Evolutionary conservation across 441 rosid species (phyloP).

Genomic region (Gossypium lobatum): DNA sequence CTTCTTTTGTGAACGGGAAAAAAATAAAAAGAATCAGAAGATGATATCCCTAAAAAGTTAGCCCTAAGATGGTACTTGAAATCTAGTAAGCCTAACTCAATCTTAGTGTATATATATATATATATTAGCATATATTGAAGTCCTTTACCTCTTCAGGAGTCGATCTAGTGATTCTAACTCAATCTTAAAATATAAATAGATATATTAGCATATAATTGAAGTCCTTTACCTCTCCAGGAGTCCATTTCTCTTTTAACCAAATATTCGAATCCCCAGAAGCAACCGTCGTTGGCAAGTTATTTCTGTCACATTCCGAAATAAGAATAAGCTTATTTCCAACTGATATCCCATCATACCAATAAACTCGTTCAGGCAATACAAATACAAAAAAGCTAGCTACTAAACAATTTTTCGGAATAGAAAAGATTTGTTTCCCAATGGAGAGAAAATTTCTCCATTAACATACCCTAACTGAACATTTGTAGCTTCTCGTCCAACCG

Average conservation of each 20-base stretch:
- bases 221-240: constrained; percentile 69
- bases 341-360: background rate
- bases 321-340: background rate
- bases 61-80: background rate
- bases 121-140: no score
- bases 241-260: constrained; percentile 84
- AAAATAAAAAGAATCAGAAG: background rate
- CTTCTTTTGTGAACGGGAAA: background rate
- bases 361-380: background rate
- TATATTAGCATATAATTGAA: background rate
- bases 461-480: constrained; percentile 36
- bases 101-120: background rate
- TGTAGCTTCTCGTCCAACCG: constrained; percentile 25
- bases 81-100: background rate
- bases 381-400: background rate
- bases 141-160: no score
- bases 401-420: background rate
- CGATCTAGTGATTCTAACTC: background rate
- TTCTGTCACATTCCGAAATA: constrained; percentile 29
- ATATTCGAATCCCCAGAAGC: constrained; percentile 46
- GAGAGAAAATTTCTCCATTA: background rate
- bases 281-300: constrained; percentile 27
- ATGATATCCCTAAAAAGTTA: background rate
- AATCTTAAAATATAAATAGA: background rate
- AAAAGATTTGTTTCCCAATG: background rate